Base-by-base conservation (phyloP, 768 basidiomycete genomes). In the Suillus tomentosus region DNA sequence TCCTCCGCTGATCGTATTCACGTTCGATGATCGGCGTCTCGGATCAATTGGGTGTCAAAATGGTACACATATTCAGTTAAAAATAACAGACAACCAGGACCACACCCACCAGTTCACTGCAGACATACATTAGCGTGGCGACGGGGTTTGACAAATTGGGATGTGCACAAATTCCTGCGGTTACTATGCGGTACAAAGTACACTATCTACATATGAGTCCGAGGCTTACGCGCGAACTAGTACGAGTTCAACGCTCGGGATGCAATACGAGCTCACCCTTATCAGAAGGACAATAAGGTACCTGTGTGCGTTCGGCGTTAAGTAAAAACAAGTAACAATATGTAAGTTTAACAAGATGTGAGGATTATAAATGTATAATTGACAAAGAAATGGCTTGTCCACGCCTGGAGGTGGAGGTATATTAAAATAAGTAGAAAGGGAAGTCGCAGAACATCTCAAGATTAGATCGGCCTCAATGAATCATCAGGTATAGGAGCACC, bases 1-100 rank as follows among this genome's bases (percentile, higher is more conserved):
- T 40, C 36, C 37, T 27, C 56, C 39, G 56, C 39, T 58, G 56
- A 58, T 40, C 37, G 56, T 39, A 58, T 17, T 27, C 7, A 14
- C 22, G 55, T 56, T 56, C 22, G 19, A 24, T 58, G 39, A 40
- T 40, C 55, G 55, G 22, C 56, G 24, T 40, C 56, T 58, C 56
- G 56, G 39, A 57, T 57, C 56, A 57, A 24, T 27, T 47, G 14
- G 22, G 55, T 24, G 36, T 22, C 54, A 37, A 37, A 14, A 39
- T 4, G 14, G 22, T 27, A 10, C 19, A 31, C 48, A 36, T 55
- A 34, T 36, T 57, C 37, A 34, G 15, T 39, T 24, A 17, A 57
- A 10, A 24, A 24, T 39, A 24, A 24, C 15, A 54, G 31, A 34
- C 51, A 19, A 39, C 22, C 22, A 57, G 9, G 22, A 24, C 8